Evolutionary conservation across 2,329 filamentous ascomycete genomes (phyloP), one percentile per base, ranked within the genome.

Genomic region (Colletotrichum sp.): DNA sequence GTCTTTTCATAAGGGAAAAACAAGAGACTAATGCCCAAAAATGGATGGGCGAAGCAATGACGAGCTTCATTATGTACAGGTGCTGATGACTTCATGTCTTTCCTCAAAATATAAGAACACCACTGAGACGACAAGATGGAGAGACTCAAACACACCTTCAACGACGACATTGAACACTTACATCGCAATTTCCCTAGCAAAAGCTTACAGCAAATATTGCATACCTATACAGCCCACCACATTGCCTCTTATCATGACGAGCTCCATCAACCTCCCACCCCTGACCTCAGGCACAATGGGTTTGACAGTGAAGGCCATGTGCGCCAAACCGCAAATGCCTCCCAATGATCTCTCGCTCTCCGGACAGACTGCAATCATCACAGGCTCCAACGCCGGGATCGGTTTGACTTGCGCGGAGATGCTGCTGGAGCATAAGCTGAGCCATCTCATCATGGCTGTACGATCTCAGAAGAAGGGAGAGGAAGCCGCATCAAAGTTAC

Each of bases 331-430:
- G 2, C 57, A 78, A 5, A 78, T 77, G n/a, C 78, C 80, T 2
- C 79, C 80, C 3, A 75, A 76, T 1, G 72, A 74, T 6, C 77
- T 78, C 10, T 75, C 81, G 44, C 78, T 88, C 16, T 78, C 81
- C 2, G 82, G 83, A 2, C 81, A 87, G 72, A 85, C 84, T 1
- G 86, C 86, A 63, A 87, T 91, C 55, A 82, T 91, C 16, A 90
- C 89, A 0, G 90, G 90, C 2, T 81, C 84, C 24, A 91, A 89
- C 75, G 81, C 79, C 1, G 90, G 90, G 0, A 81, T 91, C 0
- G 89, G 90, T 1, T 83, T 88, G n/a, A 86, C 88, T 74, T 80
- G 85, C 1, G 82, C 85, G 16, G 79, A 81, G 1, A 86, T 87
- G 55, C 82, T 90, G 30, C 81, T 88, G 3, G 77, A 79, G 0